Base-by-base conservation (phyloP, 768 basidiomycete genomes). In the Russula sp. region DNA sequence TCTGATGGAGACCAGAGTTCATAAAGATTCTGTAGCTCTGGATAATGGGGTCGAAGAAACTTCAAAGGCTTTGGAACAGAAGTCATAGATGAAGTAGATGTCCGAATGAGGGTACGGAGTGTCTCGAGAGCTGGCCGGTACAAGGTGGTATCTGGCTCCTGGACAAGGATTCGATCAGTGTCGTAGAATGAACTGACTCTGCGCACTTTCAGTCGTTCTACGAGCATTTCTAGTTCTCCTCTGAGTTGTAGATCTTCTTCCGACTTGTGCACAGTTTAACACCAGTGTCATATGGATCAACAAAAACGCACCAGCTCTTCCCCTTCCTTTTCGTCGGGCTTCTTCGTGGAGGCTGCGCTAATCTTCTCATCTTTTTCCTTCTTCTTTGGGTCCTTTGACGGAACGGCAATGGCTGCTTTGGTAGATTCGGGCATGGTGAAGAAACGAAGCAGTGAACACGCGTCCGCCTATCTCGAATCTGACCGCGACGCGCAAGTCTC, bases 11-110 rank as follows among this genome's bases (percentile, higher is more conserved):
- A 72, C 87, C 94, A 92, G 42, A 85, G 79, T 61, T 91, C 87
- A 72, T 94, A 95, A 32, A 98, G 76, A 25, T 78, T 78, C 73
- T 94, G 89, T 45, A 96, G 81, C 60, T 84, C 86, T 51, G 88
- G 90, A 72, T 96, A 99, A 72, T 93, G 88, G 38, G 94, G 95
- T 59, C 94, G 87, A 35, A 99, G 82, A 75, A 99, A 99, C 76
- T 99, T 99, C 60, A 99, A 81, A 34, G 97, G 97, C 77, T 99
- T 98, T 1, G 97, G 97, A 10, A 99, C 96, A 25, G 93, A 95
- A 11, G 97, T 99, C 96, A 99, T 98, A 7, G 94, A 97, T 16
- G 92, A 95, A 4, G 97, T 99, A 11, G 94, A 94, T 7, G 96
- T 98, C 70, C 93, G 82, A 70, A 98, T 98, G 46, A 98, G 79